Percentiles rank a stretch among this genome's conserved stretches.
phyloP scores from a whole-genome alignment of 2,329 filamentous ascomycete species.

The Sporothrix luriei region DNA sequence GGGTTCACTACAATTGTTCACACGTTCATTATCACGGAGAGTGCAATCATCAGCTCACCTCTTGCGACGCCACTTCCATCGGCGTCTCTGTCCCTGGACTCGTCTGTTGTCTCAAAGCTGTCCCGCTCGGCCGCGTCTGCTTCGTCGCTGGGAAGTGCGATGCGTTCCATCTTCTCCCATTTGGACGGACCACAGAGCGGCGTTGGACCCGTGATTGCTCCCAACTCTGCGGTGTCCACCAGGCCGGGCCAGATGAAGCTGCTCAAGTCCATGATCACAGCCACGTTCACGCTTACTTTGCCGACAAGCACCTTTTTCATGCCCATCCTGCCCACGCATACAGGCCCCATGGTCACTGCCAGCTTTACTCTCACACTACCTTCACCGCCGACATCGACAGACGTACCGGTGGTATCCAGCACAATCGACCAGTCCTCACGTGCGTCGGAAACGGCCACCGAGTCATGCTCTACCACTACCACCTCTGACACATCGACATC shows the following conservation, averaged over 20 bases:
- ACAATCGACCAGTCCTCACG: neutral
- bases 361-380: constrained; percentile 31
- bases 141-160: neutral
- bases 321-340: constrained; percentile 8
- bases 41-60: neutral
- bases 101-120: neutral
- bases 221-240: constrained; percentile 10
- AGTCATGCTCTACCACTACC: neutral
- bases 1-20: constrained; percentile 10
- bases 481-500: neutral
- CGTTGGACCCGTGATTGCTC: neutral
- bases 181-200: constrained; percentile 16
- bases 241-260: neutral
- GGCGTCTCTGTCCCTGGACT: constrained; percentile 7
- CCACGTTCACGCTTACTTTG: constrained; percentile 35
- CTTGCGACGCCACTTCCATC: neutral
- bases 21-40: constrained; percentile 32
- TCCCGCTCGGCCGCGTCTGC: neutral
- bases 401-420: neutral
- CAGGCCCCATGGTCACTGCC: constrained; percentile 27
- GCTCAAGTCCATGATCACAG: constrained; percentile 33
- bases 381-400: neutral
- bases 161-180: constrained; percentile 25
- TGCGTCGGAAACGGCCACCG: neutral
- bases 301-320: constrained; percentile 17